Conservation (phyloP, 1,139 yeast genomes). For the Blastobotrys persicus region DNA sequence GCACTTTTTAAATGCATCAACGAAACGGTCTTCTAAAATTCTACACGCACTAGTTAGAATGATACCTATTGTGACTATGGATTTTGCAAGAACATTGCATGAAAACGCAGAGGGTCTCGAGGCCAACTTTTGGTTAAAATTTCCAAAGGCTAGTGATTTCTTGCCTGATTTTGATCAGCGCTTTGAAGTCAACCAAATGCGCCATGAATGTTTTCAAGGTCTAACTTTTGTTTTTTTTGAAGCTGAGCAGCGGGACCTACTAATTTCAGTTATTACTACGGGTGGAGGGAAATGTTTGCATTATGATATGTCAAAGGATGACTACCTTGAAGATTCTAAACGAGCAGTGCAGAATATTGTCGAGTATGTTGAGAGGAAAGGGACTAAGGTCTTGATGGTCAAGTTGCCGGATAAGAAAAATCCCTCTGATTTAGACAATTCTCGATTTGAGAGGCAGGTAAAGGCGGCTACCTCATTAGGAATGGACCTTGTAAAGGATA, state of each 20-base stretch:
- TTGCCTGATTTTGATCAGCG: constrained; percentile 21
- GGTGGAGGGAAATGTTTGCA: constrained; percentile 26
- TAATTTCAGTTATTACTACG: constrained; percentile 25
- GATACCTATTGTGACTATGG: constrained; percentile 30
- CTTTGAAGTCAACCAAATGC: constrained; percentile 22
- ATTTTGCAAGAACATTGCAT: constrained; percentile 23
- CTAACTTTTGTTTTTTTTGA: constrained; percentile 22
- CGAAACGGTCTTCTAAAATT: constrained; percentile 22
- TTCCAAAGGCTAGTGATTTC: constrained; percentile 28
- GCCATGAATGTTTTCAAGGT: constrained; percentile 25
- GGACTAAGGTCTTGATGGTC: background rate
- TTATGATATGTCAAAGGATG: background rate
- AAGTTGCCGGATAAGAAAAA: constrained; percentile 4
- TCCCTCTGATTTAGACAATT: background rate
- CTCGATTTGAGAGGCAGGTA: constrained; percentile 11
- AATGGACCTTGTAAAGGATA: constrained; percentile 11
- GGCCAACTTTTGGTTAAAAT: constrained; percentile 18
- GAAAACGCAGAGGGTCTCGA: constrained; percentile 19
- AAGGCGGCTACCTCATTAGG: constrained; percentile 22
- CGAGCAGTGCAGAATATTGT: constrained; percentile 16
- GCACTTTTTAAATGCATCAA: constrained; percentile 21
- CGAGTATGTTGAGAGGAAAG: constrained; percentile 8
- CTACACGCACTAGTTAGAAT: constrained; percentile 30
- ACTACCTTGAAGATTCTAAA: background rate
- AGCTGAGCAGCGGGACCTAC: constrained; percentile 21